phyloP scores from a whole-genome alignment of 2,329 filamentous ascomycete genomes.

The Colletotrichum destructivum region DNA sequence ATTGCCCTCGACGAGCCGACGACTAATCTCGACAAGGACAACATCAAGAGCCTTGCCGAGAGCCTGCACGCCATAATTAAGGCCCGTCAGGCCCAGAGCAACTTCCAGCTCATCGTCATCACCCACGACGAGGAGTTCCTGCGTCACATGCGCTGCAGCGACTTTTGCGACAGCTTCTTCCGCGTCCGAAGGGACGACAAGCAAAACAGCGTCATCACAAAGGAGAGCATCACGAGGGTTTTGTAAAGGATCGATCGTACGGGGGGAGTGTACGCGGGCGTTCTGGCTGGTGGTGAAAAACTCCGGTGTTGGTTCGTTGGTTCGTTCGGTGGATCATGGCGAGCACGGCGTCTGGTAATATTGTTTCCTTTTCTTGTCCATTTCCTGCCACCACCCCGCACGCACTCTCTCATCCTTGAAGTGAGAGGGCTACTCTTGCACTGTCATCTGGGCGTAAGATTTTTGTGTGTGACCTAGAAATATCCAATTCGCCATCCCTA shows the following conservation, averaged over 20 bases:
- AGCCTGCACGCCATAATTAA: constrained; percentile 91
- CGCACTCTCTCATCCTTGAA: neutral
- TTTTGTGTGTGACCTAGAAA: neutral
- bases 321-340: neutral
- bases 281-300: neutral
- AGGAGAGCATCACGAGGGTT: constrained; percentile 72
- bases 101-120: constrained; percentile 98
- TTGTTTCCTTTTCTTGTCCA: neutral
- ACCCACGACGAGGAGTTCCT: constrained; percentile 99
- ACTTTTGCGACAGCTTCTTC: constrained; percentile 95
- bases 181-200: constrained; percentile 85
- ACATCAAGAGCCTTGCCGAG: constrained; percentile 90
- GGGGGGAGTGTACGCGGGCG: neutral
- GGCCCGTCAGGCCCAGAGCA: constrained; percentile 85
- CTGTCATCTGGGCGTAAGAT: neutral
- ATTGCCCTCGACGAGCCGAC: constrained; percentile 98
- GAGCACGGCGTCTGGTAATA: constrained; percentile 22
- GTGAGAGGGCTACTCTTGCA: neutral
- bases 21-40: constrained; percentile 95
- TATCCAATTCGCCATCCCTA: neutral
- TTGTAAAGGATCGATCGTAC: constrained; percentile 47
- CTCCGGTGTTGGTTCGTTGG: neutral
- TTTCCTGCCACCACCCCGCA: neutral
- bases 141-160: constrained; percentile 91
- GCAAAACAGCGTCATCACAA: constrained; percentile 90